Base-by-base conservation (phyloP, 441 rosid genomes). In the Eutrema salsugineum region DNA sequence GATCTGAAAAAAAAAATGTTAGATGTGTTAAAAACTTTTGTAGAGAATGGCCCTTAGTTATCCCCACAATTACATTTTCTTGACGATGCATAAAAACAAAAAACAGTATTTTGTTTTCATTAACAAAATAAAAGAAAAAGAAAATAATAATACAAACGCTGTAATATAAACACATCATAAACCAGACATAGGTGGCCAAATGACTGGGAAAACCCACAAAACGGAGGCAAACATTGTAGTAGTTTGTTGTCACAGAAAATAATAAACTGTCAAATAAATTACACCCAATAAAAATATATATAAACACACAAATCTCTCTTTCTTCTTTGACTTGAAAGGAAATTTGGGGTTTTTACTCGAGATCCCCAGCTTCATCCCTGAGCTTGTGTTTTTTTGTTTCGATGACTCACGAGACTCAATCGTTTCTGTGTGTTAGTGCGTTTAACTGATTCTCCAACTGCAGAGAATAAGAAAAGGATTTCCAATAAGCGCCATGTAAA, bases 361-460 rank as follows among this genome's bases (percentile, higher is more conserved):
- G 60, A 54, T 63, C 22, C 55, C 55, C 61, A 55, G 75, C 68
- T 53, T 81, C 65, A 51, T 80, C 80, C 72, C 68, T 79, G 58
- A 61, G 74, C 65, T 42, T 75, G 36, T 47, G 60, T 3, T 65
- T 12, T 38, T 58, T 47, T 56, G 74, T 28, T 70, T 68, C 51
- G 1, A 24, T 46, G 59, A 46, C 36, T 27, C 44, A 17, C 24
- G 70, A 70, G 80, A 74, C 77, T 78, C 77, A 75, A 43, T 80
- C 79, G 39, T 75, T 81, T 80, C 79, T 82, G 16, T 57, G 76
- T 64, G 75, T 62, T 73, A 78, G 61, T 63, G 81, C 77, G 61
- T 83, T 83, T 81, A 92, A 69, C 73, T 84, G 88, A 66, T 77
- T 83, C 78, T 88, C 93, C 58, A 92, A 63, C 97, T 92, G 90